These are phyloP conservation scores for Incumbomyces delicatus DNA, from an alignment of 2,329 filamentous ascomycete genomes.

Conservation along the genomic window DNA sequence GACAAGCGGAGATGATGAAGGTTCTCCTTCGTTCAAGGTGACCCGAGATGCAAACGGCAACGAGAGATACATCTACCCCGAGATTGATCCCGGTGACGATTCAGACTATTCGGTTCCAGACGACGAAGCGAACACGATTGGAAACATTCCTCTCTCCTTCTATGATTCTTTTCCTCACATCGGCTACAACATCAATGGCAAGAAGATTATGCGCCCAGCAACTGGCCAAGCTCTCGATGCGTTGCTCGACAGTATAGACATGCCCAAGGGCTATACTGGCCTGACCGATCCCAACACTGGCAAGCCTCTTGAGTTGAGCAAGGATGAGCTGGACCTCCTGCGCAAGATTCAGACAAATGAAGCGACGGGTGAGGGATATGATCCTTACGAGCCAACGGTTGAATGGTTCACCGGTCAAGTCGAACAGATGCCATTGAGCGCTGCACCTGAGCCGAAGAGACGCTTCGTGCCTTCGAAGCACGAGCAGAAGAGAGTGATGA, in stretches of 20 bases:
- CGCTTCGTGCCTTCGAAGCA: slow-evolving; percentile 95
- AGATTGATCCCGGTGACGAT: slow-evolving; percentile 90
- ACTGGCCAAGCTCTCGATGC: slow-evolving; percentile 89
- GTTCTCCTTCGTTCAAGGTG: slow-evolving; percentile 38
- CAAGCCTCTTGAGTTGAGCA: slow-evolving; percentile 77
- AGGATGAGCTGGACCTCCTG: slow-evolving; percentile 80
- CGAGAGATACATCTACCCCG: slow-evolving; percentile 80
- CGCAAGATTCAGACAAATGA: slow-evolving; percentile 84
- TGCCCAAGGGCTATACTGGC: slow-evolving; percentile 95
- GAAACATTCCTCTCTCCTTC: slow-evolving; percentile 84
- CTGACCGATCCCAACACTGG: slow-evolving; percentile 89
- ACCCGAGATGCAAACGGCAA: slow-evolving; percentile 82
- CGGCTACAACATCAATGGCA: slow-evolving; percentile 97
- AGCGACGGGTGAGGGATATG: slow-evolving; percentile 74
- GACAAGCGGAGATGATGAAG: no score
- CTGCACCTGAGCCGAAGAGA: slow-evolving; percentile 90
- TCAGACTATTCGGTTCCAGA: slow-evolving; percentile 86
- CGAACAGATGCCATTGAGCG: slow-evolving; percentile 89
- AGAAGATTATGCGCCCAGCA: slow-evolving; percentile 92
- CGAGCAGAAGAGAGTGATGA: slow-evolving; percentile 92
- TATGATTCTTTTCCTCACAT: slow-evolving; percentile 98
- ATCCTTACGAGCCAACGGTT: slow-evolving; percentile 87
- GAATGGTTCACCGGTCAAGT: slow-evolving; percentile 87
- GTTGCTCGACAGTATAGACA: slow-evolving; percentile 87
- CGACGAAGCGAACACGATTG: slow-evolving; percentile 78